These are phyloP conservation scores for Jatropha multifida DNA, from an alignment of 441 rosid species.

Conservation along the genomic window DNA sequence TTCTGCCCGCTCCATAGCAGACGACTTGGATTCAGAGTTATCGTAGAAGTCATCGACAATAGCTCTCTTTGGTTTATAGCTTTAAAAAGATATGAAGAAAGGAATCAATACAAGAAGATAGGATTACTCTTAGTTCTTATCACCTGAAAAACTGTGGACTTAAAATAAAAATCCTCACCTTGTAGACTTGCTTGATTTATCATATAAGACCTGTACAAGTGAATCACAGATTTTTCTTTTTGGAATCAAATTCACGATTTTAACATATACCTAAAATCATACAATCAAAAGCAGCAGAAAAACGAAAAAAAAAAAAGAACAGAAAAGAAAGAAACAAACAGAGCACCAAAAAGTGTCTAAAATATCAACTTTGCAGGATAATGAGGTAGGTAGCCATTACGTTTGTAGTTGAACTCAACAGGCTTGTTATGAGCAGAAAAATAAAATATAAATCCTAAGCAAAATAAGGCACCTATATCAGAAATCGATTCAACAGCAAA, in stretches of 20 bases:
- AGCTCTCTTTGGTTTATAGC: conserved; percentile 37
- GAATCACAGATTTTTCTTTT: conserved; percentile 15
- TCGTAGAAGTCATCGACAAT: conserved; percentile 31
- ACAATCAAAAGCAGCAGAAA: background rate
- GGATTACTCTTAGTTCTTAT: background rate
- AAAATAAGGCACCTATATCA: too few relatives aligned
- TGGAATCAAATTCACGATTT: conserved; percentile 3
- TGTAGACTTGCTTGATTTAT: conserved; percentile 31
- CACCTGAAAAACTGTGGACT: background rate
- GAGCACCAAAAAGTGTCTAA: background rate
- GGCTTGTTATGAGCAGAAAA: background rate
- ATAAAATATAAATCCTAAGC: background rate
- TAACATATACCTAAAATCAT: background rate
- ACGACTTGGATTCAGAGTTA: conserved; percentile 27
- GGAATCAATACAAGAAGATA: conserved; percentile 8
- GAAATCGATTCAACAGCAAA: background rate
- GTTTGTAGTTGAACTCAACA: background rate
- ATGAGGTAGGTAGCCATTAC: background rate
- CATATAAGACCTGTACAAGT: conserved; percentile 32
- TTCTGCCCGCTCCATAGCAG: conserved; percentile 35
- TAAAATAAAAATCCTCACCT: conserved; percentile 28
- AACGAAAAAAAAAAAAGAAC: background rate
- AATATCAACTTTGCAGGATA: background rate
- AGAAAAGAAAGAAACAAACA: background rate
- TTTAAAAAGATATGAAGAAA: conserved; percentile 10